These are phyloP conservation scores for Poa pratensis DNA, from an alignment of 176 grass and related monocot genomes.

Conservation along the genomic window DNA sequence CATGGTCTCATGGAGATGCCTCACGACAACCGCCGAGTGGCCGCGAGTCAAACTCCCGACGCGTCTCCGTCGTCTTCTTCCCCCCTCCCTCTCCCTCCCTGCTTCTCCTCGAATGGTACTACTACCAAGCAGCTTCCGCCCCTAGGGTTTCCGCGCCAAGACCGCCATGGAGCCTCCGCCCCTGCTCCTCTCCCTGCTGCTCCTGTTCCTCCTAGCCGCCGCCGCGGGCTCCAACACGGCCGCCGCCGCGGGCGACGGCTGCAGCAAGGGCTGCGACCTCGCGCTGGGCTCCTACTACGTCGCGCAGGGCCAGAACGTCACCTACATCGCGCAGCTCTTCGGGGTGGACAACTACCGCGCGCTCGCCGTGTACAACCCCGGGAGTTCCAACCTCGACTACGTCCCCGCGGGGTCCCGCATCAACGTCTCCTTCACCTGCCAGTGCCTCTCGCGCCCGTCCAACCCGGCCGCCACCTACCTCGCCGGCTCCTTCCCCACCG, in stretches of 20 bases:
- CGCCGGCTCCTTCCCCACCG: conserved; percentile 44
- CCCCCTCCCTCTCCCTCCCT: not conserved
- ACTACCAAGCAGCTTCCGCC: not conserved
- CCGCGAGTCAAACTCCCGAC: conserved; percentile 42
- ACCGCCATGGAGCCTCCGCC: not conserved
- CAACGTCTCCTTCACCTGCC: conserved; percentile 40
- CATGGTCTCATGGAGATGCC: not conserved
- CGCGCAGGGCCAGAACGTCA: conserved; percentile 36
- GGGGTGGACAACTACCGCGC: not conserved
- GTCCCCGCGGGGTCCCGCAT: not conserved
- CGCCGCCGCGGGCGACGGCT: conserved; percentile 27
- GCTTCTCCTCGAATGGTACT: not conserved
- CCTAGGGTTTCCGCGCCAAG: conserved; percentile 4
- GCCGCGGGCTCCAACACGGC: not conserved
- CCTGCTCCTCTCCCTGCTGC: not conserved
- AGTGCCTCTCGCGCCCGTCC: not conserved
- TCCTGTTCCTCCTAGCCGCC: not conserved
- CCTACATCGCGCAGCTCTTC: conserved; percentile 57
- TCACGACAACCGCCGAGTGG: not conserved
- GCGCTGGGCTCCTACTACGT: conserved; percentile 71
- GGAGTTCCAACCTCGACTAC: conserved; percentile 14
- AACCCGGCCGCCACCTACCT: conserved; percentile 8
- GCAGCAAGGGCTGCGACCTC: conserved; percentile 24
- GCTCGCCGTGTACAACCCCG: conserved; percentile 49
- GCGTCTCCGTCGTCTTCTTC: conserved; percentile 34